phyloP scores from a whole-genome alignment of 768 basidiomycete species.

The Rubroboletus satanas region DNA sequence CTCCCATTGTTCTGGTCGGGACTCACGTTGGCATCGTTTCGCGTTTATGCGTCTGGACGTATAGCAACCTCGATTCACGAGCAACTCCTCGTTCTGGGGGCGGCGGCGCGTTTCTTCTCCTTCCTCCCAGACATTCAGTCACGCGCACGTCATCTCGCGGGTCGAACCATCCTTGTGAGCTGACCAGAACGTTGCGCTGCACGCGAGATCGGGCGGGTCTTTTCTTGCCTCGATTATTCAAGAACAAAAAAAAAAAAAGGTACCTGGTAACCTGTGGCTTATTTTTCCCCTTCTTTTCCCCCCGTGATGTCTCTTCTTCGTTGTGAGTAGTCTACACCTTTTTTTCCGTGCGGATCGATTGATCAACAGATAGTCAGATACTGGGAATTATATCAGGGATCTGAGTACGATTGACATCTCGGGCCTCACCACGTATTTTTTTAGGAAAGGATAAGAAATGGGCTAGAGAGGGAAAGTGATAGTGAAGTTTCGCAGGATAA shows the following conservation, averaged over 20 bases:
- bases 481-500: too few relatives aligned
- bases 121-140: too few relatives aligned
- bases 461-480: not conserved
- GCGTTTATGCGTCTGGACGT: too few relatives aligned
- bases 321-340: not conserved
- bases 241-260: not conserved
- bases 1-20: not conserved
- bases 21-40: not conserved
- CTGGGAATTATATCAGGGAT: not conserved
- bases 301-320: not conserved
- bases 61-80: too few relatives aligned
- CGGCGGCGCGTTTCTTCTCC: too few relatives aligned
- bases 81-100: too few relatives aligned
- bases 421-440: not conserved
- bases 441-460: not conserved
- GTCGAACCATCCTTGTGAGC: too few relatives aligned
- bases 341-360: not conserved
- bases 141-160: too few relatives aligned
- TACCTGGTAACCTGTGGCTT: too few relatives aligned
- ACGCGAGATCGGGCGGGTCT: too few relatives aligned
- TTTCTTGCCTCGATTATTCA: not conserved
- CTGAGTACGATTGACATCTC: not conserved
- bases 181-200: too few relatives aligned
- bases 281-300: not conserved
- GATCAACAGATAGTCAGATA: not conserved